phyloP scores from a whole-genome alignment of 345 rosid genomes.

The Lepidium didymum region DNA sequence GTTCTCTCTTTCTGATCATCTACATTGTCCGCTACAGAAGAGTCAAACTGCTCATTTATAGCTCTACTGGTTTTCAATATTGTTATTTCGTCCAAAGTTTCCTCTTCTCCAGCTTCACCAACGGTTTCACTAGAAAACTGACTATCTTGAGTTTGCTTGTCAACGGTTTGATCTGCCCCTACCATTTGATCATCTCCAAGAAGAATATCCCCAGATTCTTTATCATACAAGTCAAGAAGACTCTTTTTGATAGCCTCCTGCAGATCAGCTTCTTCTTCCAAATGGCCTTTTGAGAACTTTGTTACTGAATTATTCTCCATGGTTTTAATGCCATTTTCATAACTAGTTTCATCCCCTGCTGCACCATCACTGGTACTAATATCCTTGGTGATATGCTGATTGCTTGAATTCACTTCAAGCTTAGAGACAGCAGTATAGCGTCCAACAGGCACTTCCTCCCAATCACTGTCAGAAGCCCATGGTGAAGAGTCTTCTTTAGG shows the following conservation, averaged over 20 bases:
- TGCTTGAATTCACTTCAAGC: slow-evolving; percentile 24
- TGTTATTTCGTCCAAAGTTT: slow-evolving; percentile 17
- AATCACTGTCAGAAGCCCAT: slow-evolving; percentile 59
- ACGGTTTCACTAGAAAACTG: slow-evolving; percentile 19
- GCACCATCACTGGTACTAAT: slow-evolving; percentile 41
- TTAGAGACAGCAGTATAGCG: slow-evolving; percentile 16
- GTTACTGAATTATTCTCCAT: slow-evolving; percentile 25
- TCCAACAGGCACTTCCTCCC: slow-evolving; percentile 52
- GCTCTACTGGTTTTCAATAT: slow-evolving; percentile 19
- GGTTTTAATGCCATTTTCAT: slow-evolving; percentile 23
- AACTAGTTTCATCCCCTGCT: slow-evolving; percentile 63
- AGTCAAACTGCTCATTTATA: slow-evolving; percentile 23
- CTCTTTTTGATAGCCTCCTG: slow-evolving; percentile 91
- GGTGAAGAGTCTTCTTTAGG: slow-evolving; percentile 30
- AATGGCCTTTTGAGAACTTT: slow-evolving; percentile 46
- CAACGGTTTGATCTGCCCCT: slow-evolving; percentile 4
- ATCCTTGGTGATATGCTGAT: slow-evolving; percentile 27
- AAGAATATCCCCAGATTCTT: slow-evolving; percentile 16
- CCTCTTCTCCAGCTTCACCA: slow-evolving; percentile 21
- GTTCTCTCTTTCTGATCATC: slow-evolving; percentile 12
- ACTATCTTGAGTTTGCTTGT: slow-evolving; percentile 8
- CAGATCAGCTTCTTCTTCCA: slow-evolving; percentile 78
- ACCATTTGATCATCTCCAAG: slow-evolving; percentile 24
- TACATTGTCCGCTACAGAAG: slow-evolving; percentile 13
- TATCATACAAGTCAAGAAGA: slow-evolving; percentile 42